Evolutionary conservation across 2,329 filamentous ascomycete species (phyloP).

Genomic region (Rhynchosporium agropyri): DNA sequence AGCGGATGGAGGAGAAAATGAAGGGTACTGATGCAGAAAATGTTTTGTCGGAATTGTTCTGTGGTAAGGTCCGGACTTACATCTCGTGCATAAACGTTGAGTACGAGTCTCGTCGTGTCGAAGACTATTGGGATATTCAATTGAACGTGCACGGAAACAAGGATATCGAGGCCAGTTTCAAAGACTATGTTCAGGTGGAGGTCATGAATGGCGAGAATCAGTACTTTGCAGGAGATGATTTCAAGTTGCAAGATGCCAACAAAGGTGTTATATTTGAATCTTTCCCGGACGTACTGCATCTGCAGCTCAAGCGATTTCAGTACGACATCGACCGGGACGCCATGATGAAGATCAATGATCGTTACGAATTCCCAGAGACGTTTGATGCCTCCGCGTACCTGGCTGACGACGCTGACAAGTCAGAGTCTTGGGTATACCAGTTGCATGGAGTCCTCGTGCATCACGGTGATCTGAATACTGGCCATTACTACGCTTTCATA

Average conservation of each 20-base stretch:
- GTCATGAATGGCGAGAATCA: slow-evolving; percentile 98
- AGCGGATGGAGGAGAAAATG: slow-evolving; percentile 96
- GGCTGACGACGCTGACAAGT: slow-evolving; percentile 80
- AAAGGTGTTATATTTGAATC: slow-evolving; percentile 97
- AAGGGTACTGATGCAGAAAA: slow-evolving; percentile 93
- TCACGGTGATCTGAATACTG: slow-evolving; percentile 93
- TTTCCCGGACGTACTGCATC: slow-evolving; percentile 90
- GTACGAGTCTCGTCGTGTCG: slow-evolving; percentile 92
- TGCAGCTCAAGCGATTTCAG: slow-evolving; percentile 96
- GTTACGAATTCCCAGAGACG: slow-evolving; percentile 84
- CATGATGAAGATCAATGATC: slow-evolving; percentile 98
- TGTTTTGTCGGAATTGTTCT: slow-evolving; percentile 86
- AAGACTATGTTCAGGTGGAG: slow-evolving; percentile 94
- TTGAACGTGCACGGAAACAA: slow-evolving; percentile 95
- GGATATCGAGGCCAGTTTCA: slow-evolving; percentile 90
- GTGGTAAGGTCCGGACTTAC: slow-evolving; percentile 98
- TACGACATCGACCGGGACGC: slow-evolving; percentile 95
- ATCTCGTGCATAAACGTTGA: slow-evolving; percentile 98
- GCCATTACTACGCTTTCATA: slow-evolving; percentile 97
- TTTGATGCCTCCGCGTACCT: slow-evolving; percentile 88
- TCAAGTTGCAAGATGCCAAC: slow-evolving; percentile 92
- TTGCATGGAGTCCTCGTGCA: slow-evolving; percentile 95
- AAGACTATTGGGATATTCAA: slow-evolving; percentile 99
- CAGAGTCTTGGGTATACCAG: slow-evolving; percentile 88
- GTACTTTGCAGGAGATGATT: slow-evolving; percentile 87